Evolutionary conservation across 805 yeast species (phyloP).

Genomic region (Metschnikowia arizonensis): DNA sequence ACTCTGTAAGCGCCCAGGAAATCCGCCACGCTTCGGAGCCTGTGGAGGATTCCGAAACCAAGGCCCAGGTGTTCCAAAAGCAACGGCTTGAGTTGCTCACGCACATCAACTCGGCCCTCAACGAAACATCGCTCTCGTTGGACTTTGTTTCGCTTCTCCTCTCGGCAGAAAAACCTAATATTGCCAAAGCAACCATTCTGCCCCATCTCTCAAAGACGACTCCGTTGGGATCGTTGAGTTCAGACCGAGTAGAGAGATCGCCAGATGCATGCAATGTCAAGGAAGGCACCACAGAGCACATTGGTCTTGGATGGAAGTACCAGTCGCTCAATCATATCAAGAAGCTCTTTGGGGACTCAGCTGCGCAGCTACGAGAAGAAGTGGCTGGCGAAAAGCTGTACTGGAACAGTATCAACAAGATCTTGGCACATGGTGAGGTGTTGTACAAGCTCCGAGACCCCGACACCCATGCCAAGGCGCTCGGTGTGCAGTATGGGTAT

Average conservation of each 20-base stretch:
- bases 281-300: conserved; percentile 29
- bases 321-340: conserved; percentile 60
- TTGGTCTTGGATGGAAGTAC: conserved; percentile 82
- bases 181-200: conserved; percentile 84
- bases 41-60: conserved; percentile 15
- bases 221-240: conserved; percentile 69
- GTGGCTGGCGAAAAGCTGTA: conserved; percentile 59
- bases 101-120: conserved; percentile 63
- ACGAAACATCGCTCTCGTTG: conserved; percentile 82
- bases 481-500: conserved; percentile 86
- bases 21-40: not conserved
- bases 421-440: conserved; percentile 50
- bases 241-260: conserved; percentile 34
- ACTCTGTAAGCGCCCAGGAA: not conserved
- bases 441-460: conserved; percentile 64
- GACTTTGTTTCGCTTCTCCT: conserved; percentile 84
- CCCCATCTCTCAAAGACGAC: conserved; percentile 72
- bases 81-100: conserved; percentile 52
- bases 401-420: conserved; percentile 55
- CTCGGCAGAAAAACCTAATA: conserved; percentile 77
- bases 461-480: conserved; percentile 40
- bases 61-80: conserved; percentile 40
- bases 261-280: conserved; percentile 10
- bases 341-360: conserved; percentile 46
- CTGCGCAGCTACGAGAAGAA: conserved; percentile 49